Percentiles rank a stretch among this genome's conserved stretches.
phyloP scores from a whole-genome alignment of 768 basidiomycete genomes.

The Amanita fuliginea region DNA sequence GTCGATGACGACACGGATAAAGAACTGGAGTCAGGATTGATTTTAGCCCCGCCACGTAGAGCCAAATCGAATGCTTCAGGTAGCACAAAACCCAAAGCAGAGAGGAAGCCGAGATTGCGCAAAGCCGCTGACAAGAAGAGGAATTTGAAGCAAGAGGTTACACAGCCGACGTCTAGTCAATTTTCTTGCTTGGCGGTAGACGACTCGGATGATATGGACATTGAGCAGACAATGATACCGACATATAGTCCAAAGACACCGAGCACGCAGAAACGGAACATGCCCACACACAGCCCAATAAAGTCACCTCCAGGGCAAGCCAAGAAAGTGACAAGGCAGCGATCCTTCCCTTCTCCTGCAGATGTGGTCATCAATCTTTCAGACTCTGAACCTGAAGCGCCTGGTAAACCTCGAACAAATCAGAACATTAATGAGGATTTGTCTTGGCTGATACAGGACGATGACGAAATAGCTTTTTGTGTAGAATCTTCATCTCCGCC shows the following conservation, averaged over 20 bases:
- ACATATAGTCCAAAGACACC: background rate
- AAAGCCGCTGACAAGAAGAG: constrained; percentile 22
- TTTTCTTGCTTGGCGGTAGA: constrained; percentile 35
- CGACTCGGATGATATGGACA: constrained; percentile 46
- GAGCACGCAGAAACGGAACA: background rate
- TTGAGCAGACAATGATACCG: constrained; percentile 21
- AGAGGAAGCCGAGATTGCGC: constrained; percentile 21
- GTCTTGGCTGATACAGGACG: constrained; percentile 56
- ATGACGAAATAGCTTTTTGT: constrained; percentile 45
- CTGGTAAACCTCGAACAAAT: background rate
- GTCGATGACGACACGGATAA: constrained; percentile 60
- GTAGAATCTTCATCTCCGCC: constrained; percentile 32
- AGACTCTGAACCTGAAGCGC: constrained; percentile 11
- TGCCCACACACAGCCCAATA: background rate
- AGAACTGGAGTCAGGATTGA: constrained; percentile 47
- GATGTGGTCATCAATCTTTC: constrained; percentile 16
- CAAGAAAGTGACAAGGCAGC: background rate
- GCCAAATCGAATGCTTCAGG: constrained; percentile 33
- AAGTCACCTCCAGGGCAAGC: background rate
- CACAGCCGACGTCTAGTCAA: constrained; percentile 24
- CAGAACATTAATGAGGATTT: constrained; percentile 29
- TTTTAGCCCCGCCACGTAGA: constrained; percentile 34
- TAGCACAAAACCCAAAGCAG: constrained; percentile 20
- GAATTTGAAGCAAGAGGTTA: constrained; percentile 3
- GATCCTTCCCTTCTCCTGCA: background rate